Percentiles rank a stretch among this genome's conserved stretches.
phyloP scores from a whole-genome alignment of 306 rosid species.

The Citrullus amarus region DNA sequence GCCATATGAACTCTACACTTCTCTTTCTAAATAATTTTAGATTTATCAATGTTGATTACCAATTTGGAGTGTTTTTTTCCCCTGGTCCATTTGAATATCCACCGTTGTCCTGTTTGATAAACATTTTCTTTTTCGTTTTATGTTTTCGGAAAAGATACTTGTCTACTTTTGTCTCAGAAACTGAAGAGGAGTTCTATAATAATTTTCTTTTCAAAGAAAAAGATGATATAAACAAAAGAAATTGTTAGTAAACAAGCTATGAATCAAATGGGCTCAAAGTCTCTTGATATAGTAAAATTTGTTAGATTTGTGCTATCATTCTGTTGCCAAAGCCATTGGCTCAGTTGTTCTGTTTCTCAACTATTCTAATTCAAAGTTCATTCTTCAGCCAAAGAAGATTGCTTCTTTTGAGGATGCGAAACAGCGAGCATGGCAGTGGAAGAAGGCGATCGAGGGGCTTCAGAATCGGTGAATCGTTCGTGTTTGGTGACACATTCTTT shows the following conservation, averaged over 20 bases:
- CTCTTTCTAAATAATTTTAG: background rate
- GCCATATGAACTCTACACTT: constrained; percentile 10
- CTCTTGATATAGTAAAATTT: too few species aligned
- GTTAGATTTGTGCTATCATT: too few species aligned
- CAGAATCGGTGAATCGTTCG: constrained; percentile 62
- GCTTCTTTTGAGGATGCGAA: constrained; percentile 80
- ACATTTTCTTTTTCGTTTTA: too few species aligned
- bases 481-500: constrained; percentile 32
- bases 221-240: background rate
- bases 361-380: constrained; percentile 11
- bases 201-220: too few species aligned
- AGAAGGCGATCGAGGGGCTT: constrained; percentile 96
- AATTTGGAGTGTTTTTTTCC: background rate
- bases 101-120: background rate
- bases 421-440: constrained; percentile 92
- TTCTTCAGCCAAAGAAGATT: constrained; percentile 85
- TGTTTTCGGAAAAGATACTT: too few species aligned
- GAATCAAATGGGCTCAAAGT: too few species aligned
- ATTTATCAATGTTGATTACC: background rate
- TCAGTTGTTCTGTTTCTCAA: background rate
- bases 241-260: background rate
- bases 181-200: too few species aligned
- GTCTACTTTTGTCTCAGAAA: too few species aligned
- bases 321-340: background rate
- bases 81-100: background rate